Conservation (phyloP, 2,329 filamentous ascomycete species). For the Exophiala alcalophila region DNA sequence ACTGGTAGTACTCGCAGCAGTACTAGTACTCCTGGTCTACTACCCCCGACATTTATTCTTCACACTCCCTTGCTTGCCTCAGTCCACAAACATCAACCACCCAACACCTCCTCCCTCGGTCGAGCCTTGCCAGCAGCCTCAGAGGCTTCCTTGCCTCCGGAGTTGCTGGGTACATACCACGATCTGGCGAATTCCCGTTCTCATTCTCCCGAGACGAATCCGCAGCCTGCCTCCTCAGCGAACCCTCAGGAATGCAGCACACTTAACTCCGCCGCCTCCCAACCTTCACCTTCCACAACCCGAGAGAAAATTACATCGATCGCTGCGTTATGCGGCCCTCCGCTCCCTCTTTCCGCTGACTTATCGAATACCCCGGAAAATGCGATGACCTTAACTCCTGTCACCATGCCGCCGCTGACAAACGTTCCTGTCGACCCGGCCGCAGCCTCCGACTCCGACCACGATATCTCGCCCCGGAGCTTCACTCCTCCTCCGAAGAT, state of each 20-base stretch:
- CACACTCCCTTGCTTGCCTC: background rate
- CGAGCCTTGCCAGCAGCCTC: conserved; percentile 14
- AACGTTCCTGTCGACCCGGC: conserved; percentile 9
- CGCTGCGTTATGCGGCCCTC: conserved; percentile 16
- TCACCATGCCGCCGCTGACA: conserved; percentile 24
- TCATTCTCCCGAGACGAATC: background rate
- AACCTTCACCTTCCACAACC: background rate
- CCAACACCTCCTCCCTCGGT: background rate
- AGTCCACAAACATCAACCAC: background rate
- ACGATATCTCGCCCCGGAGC: conserved; percentile 3
- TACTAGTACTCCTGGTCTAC: too few species aligned
- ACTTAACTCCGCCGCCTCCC: background rate
- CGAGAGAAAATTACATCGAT: background rate
- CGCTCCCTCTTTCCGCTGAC: conserved; percentile 13
- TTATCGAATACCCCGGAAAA: conserved; percentile 6
- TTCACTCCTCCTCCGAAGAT: conserved; percentile 11
- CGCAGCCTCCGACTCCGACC: conserved; percentile 9
- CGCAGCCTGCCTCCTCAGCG: background rate
- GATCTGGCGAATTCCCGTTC: too few species aligned
- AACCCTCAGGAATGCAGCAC: conserved; percentile 6
- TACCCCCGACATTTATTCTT: background rate
- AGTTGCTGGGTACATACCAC: conserved; percentile 18
- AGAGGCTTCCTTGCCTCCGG: conserved; percentile 11
- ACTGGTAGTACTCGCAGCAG: too few species aligned
- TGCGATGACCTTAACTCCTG: conserved; percentile 5